Evolutionary conservation across 2,329 filamentous ascomycete species (phyloP), one percentile per base, ranked within the genome.

Genomic region (Colletotrichum lentis): DNA sequence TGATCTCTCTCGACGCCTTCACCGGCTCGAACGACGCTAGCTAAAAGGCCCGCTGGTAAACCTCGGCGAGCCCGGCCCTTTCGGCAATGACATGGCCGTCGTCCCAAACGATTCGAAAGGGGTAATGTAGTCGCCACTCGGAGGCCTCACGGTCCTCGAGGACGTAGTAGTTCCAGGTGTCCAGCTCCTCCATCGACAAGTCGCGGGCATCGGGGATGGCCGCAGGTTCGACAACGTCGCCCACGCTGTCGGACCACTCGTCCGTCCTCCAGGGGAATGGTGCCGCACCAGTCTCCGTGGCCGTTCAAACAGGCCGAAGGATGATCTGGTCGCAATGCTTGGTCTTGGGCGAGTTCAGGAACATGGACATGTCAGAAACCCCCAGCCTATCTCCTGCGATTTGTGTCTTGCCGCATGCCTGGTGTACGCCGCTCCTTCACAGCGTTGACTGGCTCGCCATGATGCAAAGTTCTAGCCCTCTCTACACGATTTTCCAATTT

Each of bases 41-140:
- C 22, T 61, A 37, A 27, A 53, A 61, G 2, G 58, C 47, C 35
- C 58, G 47, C 37, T 31, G 46, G 37, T 61, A 53, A 6, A 53
- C 43, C 37, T 53, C 44, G 8, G 47, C 47, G 22, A 61, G 5
- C 46, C 58, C 46, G 31, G 20, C 35, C 35, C 58, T 37, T 22
- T 59, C n/a, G 2, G 56, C 56, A 14, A 47, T 10, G 5, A 18
- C 12, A 8, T 12, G 27, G 2, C 35, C 18, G 16, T 53, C 12
- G 18, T 53, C 31, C 49, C 18, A 53, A n/a, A 35, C 31, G 22
- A 53, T 53, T 7, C 14, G 8, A 18, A 53, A 53, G 16, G 49
- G 27, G 49, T 53, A 53, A 27, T 37, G 20, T 10, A 53, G 49
- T 11, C 35, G 49, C 49, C 49, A 53, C 49, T 53, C 49, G 8